These are phyloP conservation scores for Datisca glomerata DNA, from an alignment of 306 rosid species.

Conservation along the genomic window DNA sequence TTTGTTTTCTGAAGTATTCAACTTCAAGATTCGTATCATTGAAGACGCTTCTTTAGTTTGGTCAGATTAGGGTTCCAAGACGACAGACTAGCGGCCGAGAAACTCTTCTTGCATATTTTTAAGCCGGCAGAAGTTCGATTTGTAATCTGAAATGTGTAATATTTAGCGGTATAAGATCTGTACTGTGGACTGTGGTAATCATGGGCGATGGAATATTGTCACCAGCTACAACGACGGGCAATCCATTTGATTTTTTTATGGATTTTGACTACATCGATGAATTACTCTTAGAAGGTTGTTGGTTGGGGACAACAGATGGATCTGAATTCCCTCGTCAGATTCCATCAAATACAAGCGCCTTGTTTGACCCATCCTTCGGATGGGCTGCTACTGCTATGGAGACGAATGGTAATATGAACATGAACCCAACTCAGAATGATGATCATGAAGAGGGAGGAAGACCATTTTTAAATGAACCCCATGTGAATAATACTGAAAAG, in stretches of 20 bases:
- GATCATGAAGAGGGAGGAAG: slow-evolving; percentile 20
- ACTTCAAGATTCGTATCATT: not conserved
- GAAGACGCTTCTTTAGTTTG: not conserved
- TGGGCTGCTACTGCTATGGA: slow-evolving; percentile 55
- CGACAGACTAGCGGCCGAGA: not conserved
- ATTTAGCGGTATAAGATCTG: not conserved
- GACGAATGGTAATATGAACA: slow-evolving; percentile 6
- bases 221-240: slow-evolving; percentile 40
- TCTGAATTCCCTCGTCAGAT: slow-evolving; percentile 40
- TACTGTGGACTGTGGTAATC: not conserved
- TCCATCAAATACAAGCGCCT: slow-evolving; percentile 35
- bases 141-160: not conserved
- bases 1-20: not conserved
- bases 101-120: too few relatives aligned
- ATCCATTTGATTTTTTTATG: slow-evolving; percentile 39
- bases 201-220: slow-evolving; percentile 63
- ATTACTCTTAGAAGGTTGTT: slow-evolving; percentile 61
- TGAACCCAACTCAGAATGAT: slow-evolving; percentile 15
- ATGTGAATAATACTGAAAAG: slow-evolving; percentile 11
- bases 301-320: slow-evolving; percentile 78
- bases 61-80: not conserved
- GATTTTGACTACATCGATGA: slow-evolving; percentile 80
- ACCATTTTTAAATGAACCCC: not conserved
- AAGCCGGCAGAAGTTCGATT: not conserved
- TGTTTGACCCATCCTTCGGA: slow-evolving; percentile 38